Base-by-base conservation (phyloP, 192 early-diverging fungal species). In the Rhizoclosmatium globosum region DNA sequence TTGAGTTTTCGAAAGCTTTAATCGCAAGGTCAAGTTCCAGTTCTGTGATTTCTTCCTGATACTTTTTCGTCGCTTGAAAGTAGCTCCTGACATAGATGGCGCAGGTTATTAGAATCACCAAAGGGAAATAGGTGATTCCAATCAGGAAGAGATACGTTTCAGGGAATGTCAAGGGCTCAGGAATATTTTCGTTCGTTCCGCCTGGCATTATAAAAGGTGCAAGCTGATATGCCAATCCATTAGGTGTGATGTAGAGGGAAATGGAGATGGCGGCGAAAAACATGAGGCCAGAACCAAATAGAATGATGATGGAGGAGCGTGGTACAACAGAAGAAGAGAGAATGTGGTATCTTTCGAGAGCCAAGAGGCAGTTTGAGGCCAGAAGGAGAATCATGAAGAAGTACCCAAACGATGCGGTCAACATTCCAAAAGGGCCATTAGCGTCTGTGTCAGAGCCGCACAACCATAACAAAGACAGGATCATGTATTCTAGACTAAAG, bases 141-240 rank as follows among this genome's bases (percentile, higher is more conserved):
- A 43, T 23, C 15, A 68, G 7, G 45, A 68, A 68, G 45, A 68
- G 67, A 21, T 11, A 11, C 13, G 50, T 17, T 53, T 53, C 50
- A 13, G 50, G 50, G 50, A 53, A 53, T 13, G 17, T 53, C 17
- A 17, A 7, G 50, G 50, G 50, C 1, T 7, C 50, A 17, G 17
- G 17, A 13, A 7, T 17, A 53, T 41, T 68, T 9, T 23, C 21
- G 2, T 41, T 23, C 38, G 17, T 68, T 64, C 41, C 21, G 6
- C 64, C 45, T 15, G 67, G 67, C 67, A 68, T 68, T 2, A 43
- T 17, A 43, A 68, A 68, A 7, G 67, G 67, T 13, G 43, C 31
- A 39, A 68, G 45, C 13, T 68, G 43, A 42, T 19, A 42, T 68
- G 67, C 45, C 7, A 21, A 46, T 65, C 38, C 15, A 38, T 17